These are phyloP conservation scores for Triadica sebifera DNA, from an alignment of 345 rosid species.

Conservation along the genomic window DNA sequence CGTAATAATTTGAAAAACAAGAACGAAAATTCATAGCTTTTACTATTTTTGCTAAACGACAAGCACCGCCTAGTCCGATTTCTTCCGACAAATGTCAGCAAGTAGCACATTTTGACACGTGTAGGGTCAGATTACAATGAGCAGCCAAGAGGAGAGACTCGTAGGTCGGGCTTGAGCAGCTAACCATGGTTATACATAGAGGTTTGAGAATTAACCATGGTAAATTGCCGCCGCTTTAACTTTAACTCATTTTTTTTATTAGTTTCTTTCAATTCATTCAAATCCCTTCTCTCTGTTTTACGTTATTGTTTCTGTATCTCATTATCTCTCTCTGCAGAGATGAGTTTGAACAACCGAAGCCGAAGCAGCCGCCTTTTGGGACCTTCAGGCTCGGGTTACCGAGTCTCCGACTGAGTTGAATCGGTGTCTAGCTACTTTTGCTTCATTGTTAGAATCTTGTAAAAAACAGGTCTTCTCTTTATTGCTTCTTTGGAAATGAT, in stretches of 20 bases:
- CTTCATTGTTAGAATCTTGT: constrained; percentile 6
- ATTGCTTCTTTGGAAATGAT: not conserved
- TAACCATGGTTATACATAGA: constrained; percentile 10
- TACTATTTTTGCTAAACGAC: constrained; percentile 35
- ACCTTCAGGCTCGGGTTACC: constrained; percentile 22
- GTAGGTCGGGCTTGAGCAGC: constrained; percentile 8
- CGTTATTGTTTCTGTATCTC: not conserved
- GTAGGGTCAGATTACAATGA: constrained; percentile 37
- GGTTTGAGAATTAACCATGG: constrained; percentile 2
- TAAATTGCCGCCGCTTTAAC: constrained; percentile 25
- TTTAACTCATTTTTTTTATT: not conserved
- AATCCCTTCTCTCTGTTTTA: not conserved
- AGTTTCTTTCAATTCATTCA: constrained; percentile 2
- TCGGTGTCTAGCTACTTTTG: constrained; percentile 7
- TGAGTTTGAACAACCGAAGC: constrained; percentile 3
- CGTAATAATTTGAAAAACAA: not conserved
- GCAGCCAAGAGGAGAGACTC: constrained; percentile 3
- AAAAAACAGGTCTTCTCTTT: not conserved
- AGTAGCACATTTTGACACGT: constrained; percentile 29
- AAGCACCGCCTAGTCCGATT: constrained; percentile 54
- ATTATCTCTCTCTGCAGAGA: not conserved
- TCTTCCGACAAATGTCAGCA: constrained; percentile 50
- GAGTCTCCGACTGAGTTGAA: constrained; percentile 30
- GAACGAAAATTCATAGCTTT: constrained; percentile 10
- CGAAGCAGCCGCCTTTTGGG: constrained; percentile 42